Evolutionary conservation across 2,329 filamentous ascomycete species (phyloP), one percentile per base, ranked within the genome.

Genomic region (Colletotrichum eleusines): DNA sequence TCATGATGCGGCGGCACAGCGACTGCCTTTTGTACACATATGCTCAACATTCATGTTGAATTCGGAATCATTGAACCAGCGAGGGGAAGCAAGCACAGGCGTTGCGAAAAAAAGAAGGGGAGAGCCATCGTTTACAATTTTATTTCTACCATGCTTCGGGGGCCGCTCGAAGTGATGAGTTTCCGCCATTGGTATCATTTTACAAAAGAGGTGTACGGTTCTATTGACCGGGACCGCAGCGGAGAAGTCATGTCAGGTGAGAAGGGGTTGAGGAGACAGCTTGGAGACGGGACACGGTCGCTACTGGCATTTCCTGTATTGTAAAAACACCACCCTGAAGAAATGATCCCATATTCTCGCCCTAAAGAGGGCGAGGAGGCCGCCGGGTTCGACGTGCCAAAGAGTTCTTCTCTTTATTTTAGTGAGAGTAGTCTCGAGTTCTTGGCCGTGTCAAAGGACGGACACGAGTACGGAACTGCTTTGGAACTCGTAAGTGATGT

Each of bases 41-140:
- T 54, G 58, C 38, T 59, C 42, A 42, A 61, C 46, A 59, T 54
- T 46, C 51, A 28, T 53, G 53, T 59, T 63, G 64, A 40, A 63
- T 48, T 46, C 31, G 67, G 33, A 46, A 54, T 63, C 55, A 59
- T 42, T 55, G 38, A 67, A 59, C 46, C 38, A 40, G 54, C 51
- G 38, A 63, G 1, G 20, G n/a, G 35, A 68, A 69, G 65, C 64
- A 71, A 69, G 69, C 69, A 71, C 38, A 71, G 64, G 65, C 69
- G 69, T 69, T 54, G 64, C 65, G 53, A 63, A 51, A 40, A 59
- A 26, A 64, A 68, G 55, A n/a, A n/a, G 31, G 42, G 35, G 69
- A 38, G 44, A 23, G 42, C 51, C 65, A 58, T 44, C 31, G 28
- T 61, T 59, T 28, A 42, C 23, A 55, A 23, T 44, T 26, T 33